A percentile compares a stretch with the other conserved stretches of the same genome.
These are phyloP conservation scores for Clathrospora elynae DNA, from an alignment of 2,329 filamentous ascomycete genomes.

Conservation along the genomic window DNA sequence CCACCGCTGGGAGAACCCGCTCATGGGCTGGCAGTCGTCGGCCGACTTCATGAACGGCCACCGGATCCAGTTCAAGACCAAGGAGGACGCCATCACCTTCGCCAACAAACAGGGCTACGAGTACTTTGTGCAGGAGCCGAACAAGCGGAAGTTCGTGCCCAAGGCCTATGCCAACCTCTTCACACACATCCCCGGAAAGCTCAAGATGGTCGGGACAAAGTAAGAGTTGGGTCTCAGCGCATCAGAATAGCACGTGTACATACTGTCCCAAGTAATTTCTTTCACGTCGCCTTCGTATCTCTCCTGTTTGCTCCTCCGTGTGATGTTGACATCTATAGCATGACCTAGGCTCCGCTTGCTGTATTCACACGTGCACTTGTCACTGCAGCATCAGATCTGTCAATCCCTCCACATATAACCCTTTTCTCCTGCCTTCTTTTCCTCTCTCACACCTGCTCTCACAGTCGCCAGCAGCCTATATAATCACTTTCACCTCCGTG, in stretches of 20 bases:
- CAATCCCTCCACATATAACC: not conserved
- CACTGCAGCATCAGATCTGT: too few species aligned
- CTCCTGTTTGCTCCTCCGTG: not conserved
- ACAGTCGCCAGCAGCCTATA: not conserved
- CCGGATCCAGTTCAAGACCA: slow-evolving; percentile 84
- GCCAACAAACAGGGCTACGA: slow-evolving; percentile 99
- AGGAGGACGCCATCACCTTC: slow-evolving; percentile 93
- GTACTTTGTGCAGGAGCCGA: slow-evolving; percentile 97
- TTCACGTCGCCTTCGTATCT: slow-evolving; percentile 9
- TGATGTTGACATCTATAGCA: not conserved
- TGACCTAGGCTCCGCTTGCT: not conserved
- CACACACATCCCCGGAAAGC: slow-evolving; percentile 78
- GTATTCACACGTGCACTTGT: not conserved
- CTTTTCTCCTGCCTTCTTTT: not conserved
- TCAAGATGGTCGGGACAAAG: slow-evolving; percentile 82
- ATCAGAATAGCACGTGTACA: slow-evolving; percentile 30
- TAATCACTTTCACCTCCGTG: not conserved
- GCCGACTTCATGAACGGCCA: slow-evolving; percentile 95
- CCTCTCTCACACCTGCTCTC: not conserved
- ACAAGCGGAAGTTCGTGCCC: slow-evolving; percentile 79
- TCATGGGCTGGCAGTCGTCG: slow-evolving; percentile 99
- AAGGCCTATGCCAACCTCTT: slow-evolving; percentile 99
- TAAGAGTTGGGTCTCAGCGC: slow-evolving; percentile 53
- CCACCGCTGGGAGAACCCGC: slow-evolving; percentile 95
- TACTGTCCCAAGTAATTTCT: slow-evolving; percentile 24